A percentile compares a stretch with the other conserved stretches of the same genome.
Conservation (phyloP, 23 red algal species). For the Chondrus crispus region DNA sequence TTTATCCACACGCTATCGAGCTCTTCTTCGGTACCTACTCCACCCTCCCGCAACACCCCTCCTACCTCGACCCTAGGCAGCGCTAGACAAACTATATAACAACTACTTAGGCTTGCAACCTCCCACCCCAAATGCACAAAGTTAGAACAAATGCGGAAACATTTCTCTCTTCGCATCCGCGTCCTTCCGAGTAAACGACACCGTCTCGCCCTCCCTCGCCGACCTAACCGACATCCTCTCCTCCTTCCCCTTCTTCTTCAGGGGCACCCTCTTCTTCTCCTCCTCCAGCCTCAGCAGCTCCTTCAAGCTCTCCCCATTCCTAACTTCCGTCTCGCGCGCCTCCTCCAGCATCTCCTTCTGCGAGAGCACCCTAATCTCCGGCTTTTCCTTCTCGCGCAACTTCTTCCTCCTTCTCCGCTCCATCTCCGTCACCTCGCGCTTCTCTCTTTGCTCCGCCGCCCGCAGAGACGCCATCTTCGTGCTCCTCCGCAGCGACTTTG, state of each 20-base stretch:
- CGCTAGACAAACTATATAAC: neutral
- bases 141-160: slow-evolving; percentile 14
- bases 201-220: neutral
- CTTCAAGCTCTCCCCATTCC: slow-evolving; percentile 41
- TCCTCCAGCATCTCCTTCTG: slow-evolving; percentile 27
- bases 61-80: neutral
- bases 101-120: neutral
- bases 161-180: neutral
- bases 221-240: neutral
- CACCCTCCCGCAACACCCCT: neutral
- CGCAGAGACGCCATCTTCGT: slow-evolving; percentile 35
- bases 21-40: slow-evolving; percentile 35
- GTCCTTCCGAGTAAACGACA: slow-evolving; percentile 13
- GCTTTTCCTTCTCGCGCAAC: neutral
- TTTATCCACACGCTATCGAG: slow-evolving; percentile 17
- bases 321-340: slow-evolving; percentile 12
- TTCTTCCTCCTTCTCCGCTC: neutral
- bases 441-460: slow-evolving; percentile 28
- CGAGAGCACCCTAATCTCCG: neutral
- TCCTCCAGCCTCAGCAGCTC: slow-evolving; percentile 53
- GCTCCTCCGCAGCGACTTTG: slow-evolving; percentile 36
- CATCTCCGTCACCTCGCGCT: slow-evolving; percentile 4
- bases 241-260: neutral
- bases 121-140: neutral
- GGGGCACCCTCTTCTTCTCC: slow-evolving; percentile 34